These are phyloP conservation scores for Ceriops tagal DNA, from an alignment of 345 rosid species.

Conservation along the genomic window DNA sequence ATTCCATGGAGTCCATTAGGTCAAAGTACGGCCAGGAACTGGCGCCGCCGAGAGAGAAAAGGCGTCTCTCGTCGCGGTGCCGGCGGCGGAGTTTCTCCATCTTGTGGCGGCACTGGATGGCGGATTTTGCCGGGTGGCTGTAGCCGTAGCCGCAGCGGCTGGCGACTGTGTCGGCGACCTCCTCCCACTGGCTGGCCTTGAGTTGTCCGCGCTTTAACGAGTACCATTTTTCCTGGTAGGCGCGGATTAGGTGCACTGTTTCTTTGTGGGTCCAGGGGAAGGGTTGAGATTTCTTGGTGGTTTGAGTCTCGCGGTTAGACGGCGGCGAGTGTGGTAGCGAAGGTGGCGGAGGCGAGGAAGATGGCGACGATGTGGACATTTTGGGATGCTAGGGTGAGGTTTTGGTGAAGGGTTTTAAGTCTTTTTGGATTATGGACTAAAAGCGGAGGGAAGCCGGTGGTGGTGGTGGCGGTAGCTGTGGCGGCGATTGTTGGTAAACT, in stretches of 20 bases:
- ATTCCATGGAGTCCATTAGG: slow-evolving; percentile 67
- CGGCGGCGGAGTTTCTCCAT: slow-evolving; percentile 85
- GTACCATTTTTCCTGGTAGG: slow-evolving; percentile 72
- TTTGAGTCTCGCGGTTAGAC: not conserved
- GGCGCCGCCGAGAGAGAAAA: slow-evolving; percentile 21
- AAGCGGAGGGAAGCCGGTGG: not conserved
- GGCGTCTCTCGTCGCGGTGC: slow-evolving; percentile 53
- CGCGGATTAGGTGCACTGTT: slow-evolving; percentile 58
- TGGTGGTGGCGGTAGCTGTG: slow-evolving; percentile 3
- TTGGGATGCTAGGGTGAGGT: not conserved
- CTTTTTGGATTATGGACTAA: no score
- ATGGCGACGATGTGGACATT: slow-evolving; percentile 21
- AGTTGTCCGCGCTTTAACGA: slow-evolving; percentile 61
- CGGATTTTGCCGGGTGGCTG: slow-evolving; percentile 38
- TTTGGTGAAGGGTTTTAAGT: not conserved
- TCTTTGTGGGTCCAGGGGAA: slow-evolving; percentile 71
- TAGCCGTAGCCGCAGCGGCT: slow-evolving; percentile 59
- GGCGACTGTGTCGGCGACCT: slow-evolving; percentile 58
- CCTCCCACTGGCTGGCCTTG: slow-evolving; percentile 73
- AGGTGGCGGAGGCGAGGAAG: slow-evolving; percentile 6
- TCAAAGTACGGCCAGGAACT: slow-evolving; percentile 58
- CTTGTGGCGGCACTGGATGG: slow-evolving; percentile 77
- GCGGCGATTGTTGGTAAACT: not conserved
- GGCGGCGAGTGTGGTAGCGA: slow-evolving; percentile 13
- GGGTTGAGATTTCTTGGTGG: slow-evolving; percentile 49